Conservation (phyloP, 345 rosid genomes). For the Clausena lansium region DNA sequence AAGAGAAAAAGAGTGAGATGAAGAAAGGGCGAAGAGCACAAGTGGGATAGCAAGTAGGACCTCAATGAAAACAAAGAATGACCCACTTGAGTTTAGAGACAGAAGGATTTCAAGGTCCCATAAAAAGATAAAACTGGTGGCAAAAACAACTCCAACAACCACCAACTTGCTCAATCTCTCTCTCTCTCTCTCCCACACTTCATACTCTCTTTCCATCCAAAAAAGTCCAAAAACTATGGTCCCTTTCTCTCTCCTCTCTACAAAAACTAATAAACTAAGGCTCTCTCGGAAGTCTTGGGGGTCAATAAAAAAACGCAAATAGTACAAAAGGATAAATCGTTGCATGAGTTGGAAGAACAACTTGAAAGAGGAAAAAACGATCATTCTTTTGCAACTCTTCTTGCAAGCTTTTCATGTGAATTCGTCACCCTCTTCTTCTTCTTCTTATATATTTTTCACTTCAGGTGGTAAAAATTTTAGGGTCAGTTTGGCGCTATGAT, state of each 20-base stretch:
- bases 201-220: constrained; percentile 2
- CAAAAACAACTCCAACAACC: constrained; percentile 22
- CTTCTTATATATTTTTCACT: not conserved
- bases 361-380: not conserved
- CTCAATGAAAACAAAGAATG: constrained; percentile 23
- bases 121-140: constrained; percentile 30
- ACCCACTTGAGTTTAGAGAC: constrained; percentile 39
- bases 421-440: not conserved
- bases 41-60: constrained; percentile 45
- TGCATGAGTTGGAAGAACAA: not conserved
- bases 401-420: not conserved
- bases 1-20: constrained; percentile 23
- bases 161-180: constrained; percentile 13
- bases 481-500: no score
- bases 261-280: constrained; percentile 11
- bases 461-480: not conserved
- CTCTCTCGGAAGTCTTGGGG: not conserved
- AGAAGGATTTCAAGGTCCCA: constrained; percentile 40
- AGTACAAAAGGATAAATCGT: not conserved
- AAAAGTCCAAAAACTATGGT: constrained; percentile 6
- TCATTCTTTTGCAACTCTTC: not conserved
- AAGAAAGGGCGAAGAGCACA: constrained; percentile 34
- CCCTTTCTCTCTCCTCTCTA: constrained; percentile 6
- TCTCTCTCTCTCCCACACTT: not conserved
- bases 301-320: not conserved